Conservation (phyloP, 176 grass and related monocot species). For the Alloteropsis semialata region DNA sequence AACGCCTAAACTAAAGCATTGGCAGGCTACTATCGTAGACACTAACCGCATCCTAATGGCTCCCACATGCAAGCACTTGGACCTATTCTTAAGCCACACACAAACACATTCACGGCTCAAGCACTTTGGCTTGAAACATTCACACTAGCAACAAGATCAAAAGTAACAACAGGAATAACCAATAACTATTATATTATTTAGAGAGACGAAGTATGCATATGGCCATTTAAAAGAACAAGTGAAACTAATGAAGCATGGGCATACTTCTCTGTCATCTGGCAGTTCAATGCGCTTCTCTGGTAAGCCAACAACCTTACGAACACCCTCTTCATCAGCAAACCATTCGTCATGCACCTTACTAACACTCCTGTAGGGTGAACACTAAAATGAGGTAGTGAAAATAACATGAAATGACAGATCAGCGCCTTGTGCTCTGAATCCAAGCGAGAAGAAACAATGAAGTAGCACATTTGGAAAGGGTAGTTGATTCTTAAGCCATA, state of each 20-base stretch:
- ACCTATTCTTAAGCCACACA: neutral
- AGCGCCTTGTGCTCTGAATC: neutral
- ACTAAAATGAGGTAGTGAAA: slow-evolving; percentile 23
- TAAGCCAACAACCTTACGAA: slow-evolving; percentile 88
- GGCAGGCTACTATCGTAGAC: neutral
- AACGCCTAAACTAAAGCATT: neutral
- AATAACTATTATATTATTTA: neutral
- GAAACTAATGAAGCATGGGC: slow-evolving; percentile 24
- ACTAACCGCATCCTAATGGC: neutral
- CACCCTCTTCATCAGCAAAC: slow-evolving; percentile 97
- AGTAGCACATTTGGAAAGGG: neutral
- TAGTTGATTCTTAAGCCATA: no score
- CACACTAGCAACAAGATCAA: neutral
- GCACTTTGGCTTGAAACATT: neutral
- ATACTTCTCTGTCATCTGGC: slow-evolving; percentile 83
- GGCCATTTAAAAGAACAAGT: slow-evolving; percentile 29
- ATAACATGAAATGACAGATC: slow-evolving; percentile 24
- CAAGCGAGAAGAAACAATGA: slow-evolving; percentile 16
- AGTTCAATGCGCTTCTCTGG: slow-evolving; percentile 60
- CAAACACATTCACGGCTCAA: neutral
- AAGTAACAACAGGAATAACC: neutral
- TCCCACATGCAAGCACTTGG: neutral
- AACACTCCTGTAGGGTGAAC: slow-evolving; percentile 66
- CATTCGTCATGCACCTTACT: slow-evolving; percentile 99
- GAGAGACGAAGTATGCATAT: neutral